Evolutionary conservation across 2,329 filamentous ascomycete genomes (phyloP), one percentile per base, ranked within the genome.

Genomic region (Ophiostoma perfectum): DNA sequence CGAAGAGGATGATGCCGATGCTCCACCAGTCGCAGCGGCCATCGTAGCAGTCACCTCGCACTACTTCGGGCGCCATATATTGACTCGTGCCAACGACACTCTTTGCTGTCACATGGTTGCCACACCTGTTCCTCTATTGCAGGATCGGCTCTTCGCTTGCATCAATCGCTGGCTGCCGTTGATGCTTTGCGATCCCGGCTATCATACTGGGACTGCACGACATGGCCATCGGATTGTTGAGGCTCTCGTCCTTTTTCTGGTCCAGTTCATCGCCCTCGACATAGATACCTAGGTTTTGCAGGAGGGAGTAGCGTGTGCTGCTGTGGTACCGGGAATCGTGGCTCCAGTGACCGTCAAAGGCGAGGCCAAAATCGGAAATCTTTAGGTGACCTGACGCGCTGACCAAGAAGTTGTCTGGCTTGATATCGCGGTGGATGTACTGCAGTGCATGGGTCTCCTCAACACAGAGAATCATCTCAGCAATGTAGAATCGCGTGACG

Each of bases 21-120:
- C 93, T 97, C 94, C 91, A 98, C 92, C 86, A 98, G 78, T 98
- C 94, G 78, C 94, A 98, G 75, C 94, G 85, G 42, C 91, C 94
- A 78, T 98, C 95, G 77, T 98, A 98, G 49, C 84, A 80, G 65
- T 92, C 85, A 41, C 93, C 92, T 72, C 85, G 82, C 69, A 97
- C 89, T 18, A 98, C 91, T 80, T 98, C 95, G 1, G 94, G 94
- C 0, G 95, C 94, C 95, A 97, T 98, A 80, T 98, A 98, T 76
- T 97, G 94, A 76, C 93, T 97, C 2, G 95, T 98, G 2, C 94
- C 94, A 11, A 98, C 94, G 0, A 97, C 88, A 63, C 93, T 97
- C 73, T 88, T 86, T 1, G 94, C 94, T 45, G 92, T 84, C 45
- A 86, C 85, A 52, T 92, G 87, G 72, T 88, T 89, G 39, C 90